Evolutionary conservation across 352 stramenopile genomes (phyloP).

Genomic region (Phytophthora fragariae): DNA sequence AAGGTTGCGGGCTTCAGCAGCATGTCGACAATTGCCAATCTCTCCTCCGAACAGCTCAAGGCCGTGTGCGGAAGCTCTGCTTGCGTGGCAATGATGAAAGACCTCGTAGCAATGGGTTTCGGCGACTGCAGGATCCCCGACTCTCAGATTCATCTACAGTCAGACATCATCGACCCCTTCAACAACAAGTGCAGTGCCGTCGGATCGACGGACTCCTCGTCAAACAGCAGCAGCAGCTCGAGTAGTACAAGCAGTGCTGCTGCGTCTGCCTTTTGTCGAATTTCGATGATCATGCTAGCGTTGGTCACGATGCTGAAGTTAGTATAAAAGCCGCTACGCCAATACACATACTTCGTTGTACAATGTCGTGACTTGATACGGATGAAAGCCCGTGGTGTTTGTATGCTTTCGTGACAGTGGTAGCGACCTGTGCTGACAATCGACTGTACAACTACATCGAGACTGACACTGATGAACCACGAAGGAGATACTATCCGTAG

Average conservation of each 20-base stretch:
- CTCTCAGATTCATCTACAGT: conserved; percentile 17
- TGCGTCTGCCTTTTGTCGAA: background rate
- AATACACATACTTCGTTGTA: background rate
- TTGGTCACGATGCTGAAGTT: conserved; percentile 1
- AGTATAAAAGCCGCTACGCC: background rate
- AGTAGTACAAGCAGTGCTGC: conserved; percentile 8
- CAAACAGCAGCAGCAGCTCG: conserved; percentile 15
- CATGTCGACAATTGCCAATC: conserved; percentile 10
- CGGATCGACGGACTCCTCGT: background rate
- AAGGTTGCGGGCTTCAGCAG: conserved; percentile 9
- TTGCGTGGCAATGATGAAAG: conserved; percentile 16
- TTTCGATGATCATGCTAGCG: conserved; percentile 2
- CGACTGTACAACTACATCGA: background rate
- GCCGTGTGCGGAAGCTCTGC: conserved; percentile 15
- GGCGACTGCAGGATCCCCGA: conserved; percentile 21
- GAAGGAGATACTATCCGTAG: too few relatives aligned
- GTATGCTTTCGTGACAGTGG: too few relatives aligned
- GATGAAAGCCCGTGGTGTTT: too few relatives aligned
- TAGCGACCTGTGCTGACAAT: background rate
- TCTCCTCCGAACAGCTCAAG: conserved; percentile 12
- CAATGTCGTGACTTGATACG: background rate
- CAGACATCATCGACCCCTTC: conserved; percentile 18
- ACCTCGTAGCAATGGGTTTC: conserved; percentile 8
- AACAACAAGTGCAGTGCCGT: conserved; percentile 13
- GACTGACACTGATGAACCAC: too few relatives aligned